Base-by-base conservation (phyloP, 106 monocot species). In the Acorus calamus region DNA sequence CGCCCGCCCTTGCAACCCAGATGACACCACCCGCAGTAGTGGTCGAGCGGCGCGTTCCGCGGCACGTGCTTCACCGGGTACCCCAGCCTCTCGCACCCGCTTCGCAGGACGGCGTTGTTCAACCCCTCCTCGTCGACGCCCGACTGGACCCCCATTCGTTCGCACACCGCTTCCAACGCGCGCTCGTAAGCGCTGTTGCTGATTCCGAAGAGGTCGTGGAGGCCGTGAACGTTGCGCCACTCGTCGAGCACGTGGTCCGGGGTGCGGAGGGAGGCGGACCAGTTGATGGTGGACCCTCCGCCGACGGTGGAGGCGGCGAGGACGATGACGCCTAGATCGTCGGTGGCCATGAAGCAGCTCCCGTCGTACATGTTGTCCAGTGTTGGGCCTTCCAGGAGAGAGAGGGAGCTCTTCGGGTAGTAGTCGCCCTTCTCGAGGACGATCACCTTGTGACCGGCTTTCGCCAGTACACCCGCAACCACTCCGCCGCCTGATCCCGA, bases 1-100 rank as follows among this genome's bases (percentile, higher is more conserved):
- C 47, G 14, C 4, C 87, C 84, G 42, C 79, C 73, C 52, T 47
- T 79, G 67, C 91, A 92, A 0, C 92, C 92, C 28, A 87, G 81
- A 61, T 77, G 69, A 56, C 87, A 87, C 84, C 92, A 80, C 7
- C 92, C 92, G 61, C 92, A 92, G 77, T 77, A 14, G 62, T 92
- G 92, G 62, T 82, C 77, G 8, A 44, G 47, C 47, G 77, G 68
- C 2, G 84, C 57, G 44, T 92, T 92, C 11, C 79, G 50, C 47
- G 84, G 75, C 6, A 87, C 68, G 69, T 67, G 60, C 3, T 53
- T 7, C 7, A 87, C 87, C 0, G 65, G 68, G 43, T 82, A 82
- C 6, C 87, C 87, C n/a, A 92, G 69, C 64, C 77, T 73, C 2
- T n/a, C 1, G 69, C 92, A 87, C 4, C 92, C 92, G 5, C 53